phyloP scores from a whole-genome alignment of 257 asterid genomes.

The Ophiorrhiza pumila region DNA sequence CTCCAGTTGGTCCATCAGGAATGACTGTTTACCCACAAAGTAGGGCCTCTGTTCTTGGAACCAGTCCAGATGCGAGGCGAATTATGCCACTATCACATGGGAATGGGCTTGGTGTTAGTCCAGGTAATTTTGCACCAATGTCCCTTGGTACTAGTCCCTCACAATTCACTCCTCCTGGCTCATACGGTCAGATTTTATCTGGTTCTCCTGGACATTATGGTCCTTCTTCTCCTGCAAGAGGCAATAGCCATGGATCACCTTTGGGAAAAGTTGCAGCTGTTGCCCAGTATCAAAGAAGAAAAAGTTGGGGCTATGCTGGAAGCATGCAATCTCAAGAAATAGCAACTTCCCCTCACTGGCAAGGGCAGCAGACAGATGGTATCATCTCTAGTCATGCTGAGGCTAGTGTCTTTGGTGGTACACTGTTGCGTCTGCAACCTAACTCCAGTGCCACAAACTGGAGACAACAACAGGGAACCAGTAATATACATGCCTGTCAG shows the following conservation, averaged over 20 bases:
- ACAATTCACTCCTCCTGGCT: slow-evolving; percentile 90
- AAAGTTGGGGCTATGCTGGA: slow-evolving; percentile 62
- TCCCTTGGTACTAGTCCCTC: slow-evolving; percentile 99
- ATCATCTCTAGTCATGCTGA: slow-evolving; percentile 49
- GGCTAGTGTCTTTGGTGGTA: slow-evolving; percentile 52
- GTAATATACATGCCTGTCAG: slow-evolving; percentile 48
- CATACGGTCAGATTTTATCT: slow-evolving; percentile 60
- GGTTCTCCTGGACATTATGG: slow-evolving; percentile 97
- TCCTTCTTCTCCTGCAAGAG: slow-evolving; percentile 92
- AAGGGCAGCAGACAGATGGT: slow-evolving; percentile 55
- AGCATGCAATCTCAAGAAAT: slow-evolving; percentile 63
- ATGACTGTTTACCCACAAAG: slow-evolving; percentile 68
- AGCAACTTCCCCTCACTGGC: slow-evolving; percentile 53
- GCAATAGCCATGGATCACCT: slow-evolving; percentile 85
- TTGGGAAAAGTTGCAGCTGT: slow-evolving; percentile 77
- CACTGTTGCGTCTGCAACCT: slow-evolving; percentile 56
- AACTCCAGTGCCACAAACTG: slow-evolving; percentile 45
- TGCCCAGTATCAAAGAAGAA: slow-evolving; percentile 76
- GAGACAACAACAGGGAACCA: slow-evolving; percentile 79
- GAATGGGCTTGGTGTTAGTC: slow-evolving; percentile 86
- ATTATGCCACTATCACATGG: slow-evolving; percentile 65
- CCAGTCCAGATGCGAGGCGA: slow-evolving; percentile 90
- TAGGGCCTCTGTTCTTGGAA: slow-evolving; percentile 70
- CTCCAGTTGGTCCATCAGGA: slow-evolving; percentile 89
- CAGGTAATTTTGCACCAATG: slow-evolving; percentile 84